Conservation (phyloP, 2,329 filamentous ascomycete genomes). For the Monosporascus sp. region DNA sequence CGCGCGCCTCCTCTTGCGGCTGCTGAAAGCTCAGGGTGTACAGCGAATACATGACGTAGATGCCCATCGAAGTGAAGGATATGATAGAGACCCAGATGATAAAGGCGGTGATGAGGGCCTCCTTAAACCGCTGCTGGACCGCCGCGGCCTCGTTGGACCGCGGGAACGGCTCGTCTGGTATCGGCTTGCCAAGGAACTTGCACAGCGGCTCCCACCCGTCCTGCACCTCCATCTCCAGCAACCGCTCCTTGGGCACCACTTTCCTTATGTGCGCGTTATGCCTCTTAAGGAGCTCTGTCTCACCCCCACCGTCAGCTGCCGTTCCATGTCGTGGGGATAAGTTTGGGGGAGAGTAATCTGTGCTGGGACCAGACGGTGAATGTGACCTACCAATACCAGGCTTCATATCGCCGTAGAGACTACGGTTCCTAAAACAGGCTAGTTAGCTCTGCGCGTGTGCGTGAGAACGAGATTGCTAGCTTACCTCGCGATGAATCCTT, state of each 20-base stretch:
- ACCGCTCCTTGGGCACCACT: conserved; percentile 10
- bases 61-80: conserved; percentile 3
- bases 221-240: conserved; percentile 13
- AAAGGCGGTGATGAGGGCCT: conserved; percentile 1
- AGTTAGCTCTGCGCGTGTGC: neutral
- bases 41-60: conserved; percentile 3
- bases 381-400: conserved; percentile 2
- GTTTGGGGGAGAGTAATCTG: neutral
- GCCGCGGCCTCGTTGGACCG: conserved; percentile 19
- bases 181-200: conserved; percentile 18
- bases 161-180: conserved; percentile 22
- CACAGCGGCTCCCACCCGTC: conserved; percentile 25
- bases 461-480: neutral
- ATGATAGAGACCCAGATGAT: conserved; percentile 3
- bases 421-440: neutral
- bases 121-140: conserved; percentile 4
- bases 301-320: neutral
- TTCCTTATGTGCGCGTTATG: conserved; percentile 10
- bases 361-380: neutral
- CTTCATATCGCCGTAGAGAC: conserved; percentile 2
- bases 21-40: neutral
- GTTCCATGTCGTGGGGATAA: neutral
- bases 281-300: conserved; percentile 6
- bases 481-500: conserved; percentile 4
- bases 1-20: neutral